Percentiles rank a stretch among this genome's conserved stretches.
Conservation (phyloP, 345 rosid genomes). For the Camelina neglecta region DNA sequence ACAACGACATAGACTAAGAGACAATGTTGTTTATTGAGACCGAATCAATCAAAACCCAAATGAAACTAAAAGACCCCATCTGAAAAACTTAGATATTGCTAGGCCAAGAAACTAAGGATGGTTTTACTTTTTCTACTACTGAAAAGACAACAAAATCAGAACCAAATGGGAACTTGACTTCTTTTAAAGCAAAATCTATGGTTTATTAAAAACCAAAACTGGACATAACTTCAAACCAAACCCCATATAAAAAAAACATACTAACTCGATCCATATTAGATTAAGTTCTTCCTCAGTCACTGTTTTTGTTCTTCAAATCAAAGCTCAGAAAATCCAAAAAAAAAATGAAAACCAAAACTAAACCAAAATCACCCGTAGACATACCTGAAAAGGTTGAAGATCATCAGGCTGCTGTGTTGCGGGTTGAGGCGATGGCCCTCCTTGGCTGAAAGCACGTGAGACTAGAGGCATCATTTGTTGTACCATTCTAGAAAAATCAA, state of each 20-base stretch:
- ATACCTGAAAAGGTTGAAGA: constrained; percentile 56
- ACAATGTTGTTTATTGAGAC: neutral
- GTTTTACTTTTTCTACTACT: neutral
- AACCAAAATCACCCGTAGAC: neutral
- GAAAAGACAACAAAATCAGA: neutral
- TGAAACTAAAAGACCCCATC: neutral
- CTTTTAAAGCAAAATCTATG: neutral
- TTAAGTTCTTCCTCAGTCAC: neutral
- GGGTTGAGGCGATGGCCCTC: constrained; percentile 39
- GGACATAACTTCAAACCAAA: neutral
- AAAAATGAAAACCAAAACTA: neutral
- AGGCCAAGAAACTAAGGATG: neutral
- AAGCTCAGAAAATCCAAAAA: neutral
- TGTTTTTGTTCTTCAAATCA: neutral
- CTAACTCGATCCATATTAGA: neutral
- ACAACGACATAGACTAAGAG: neutral
- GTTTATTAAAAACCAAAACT: neutral
- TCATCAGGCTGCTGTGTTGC: constrained; percentile 45
- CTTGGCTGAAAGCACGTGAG: constrained; percentile 73
- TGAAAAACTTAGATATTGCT: neutral
- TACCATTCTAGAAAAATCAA: constrained; percentile 83
- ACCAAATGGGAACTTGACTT: neutral
- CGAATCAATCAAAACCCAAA: neutral
- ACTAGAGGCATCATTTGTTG: constrained; percentile 98
- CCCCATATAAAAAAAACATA: neutral